Evolutionary conservation across 2,329 filamentous ascomycete species (phyloP), one percentile per base, ranked within the genome.

Genomic region (Botrytis hyacinthi): DNA sequence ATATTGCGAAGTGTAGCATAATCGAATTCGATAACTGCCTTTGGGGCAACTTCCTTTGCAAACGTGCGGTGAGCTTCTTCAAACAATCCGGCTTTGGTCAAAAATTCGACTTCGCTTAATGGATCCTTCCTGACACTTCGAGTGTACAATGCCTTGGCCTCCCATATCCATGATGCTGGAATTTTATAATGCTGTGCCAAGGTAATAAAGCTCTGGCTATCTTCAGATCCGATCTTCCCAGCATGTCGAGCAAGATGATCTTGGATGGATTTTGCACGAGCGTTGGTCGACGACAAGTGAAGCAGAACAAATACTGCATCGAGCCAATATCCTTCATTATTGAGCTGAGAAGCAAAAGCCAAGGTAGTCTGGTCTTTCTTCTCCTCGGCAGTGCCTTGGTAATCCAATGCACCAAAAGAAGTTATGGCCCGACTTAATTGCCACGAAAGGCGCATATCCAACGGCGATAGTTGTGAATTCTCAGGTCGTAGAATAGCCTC

Each of bases 51-150:
- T 76, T 92, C 88, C 76, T 89, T 89, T 74, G 92, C 89, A 71
- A 99, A 91, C 1, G 95, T 93, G 42, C 90, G 88, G 82, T 98
- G 96, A 0, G 96, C 96, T 80, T 96, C 93, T 44, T 89, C 86
- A 82, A 90, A 92, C 60, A 93, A 90, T 57, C 88, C 87, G 3
- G 94, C 95, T 67, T 90, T 89, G 74, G 98, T 87, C 20, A 99
- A 89, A 79, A 91, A 96, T 72, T 91, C 87, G 16, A 95, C 92
- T 82, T 97, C 93, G 8, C 86, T 85, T 63, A 86, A 87, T 18
- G 92, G 86, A 80, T 95, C 90, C 76, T 90, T 89, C 79, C 88
- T 89, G 65, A 90, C 89, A 73, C 91, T 90, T 75, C 93, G 92
- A 83, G 94, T 94, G 82, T 92, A 92, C 22, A 95, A 86, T 20